Percentiles rank a stretch among this genome's conserved stretches.
phyloP scores from a whole-genome alignment of 2,329 filamentous ascomycete genomes.

The Fusarium sp. region DNA sequence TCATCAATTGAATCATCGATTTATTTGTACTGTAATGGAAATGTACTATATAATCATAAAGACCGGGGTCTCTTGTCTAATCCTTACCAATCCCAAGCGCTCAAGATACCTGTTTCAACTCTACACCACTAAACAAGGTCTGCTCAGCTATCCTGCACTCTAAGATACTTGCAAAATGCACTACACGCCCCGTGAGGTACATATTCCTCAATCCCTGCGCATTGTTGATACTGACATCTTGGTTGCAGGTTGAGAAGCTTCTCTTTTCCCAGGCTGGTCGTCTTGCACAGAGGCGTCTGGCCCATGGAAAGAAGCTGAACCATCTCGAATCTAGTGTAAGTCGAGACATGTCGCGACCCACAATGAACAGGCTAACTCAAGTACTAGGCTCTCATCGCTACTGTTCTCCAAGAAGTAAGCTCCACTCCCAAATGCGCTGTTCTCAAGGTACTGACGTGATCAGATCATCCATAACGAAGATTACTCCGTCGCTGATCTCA shows the following conservation, averaged over 20 bases:
- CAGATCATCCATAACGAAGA: background rate
- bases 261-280: background rate
- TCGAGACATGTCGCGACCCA: background rate
- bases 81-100: too few relatives aligned
- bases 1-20: background rate
- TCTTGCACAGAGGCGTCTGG: background rate
- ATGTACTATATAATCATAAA: accelerated
- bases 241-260: background rate
- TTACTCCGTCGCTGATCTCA: background rate
- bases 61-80: background rate
- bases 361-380: background rate
- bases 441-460: background rate
- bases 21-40: accelerated
- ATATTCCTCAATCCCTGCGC: background rate
- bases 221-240: background rate
- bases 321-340: background rate
- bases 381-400: background rate
- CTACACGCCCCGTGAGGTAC: background rate
- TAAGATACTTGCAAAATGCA: background rate
- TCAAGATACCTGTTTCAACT: background rate
- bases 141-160: too few relatives aligned
- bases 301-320: background rate
- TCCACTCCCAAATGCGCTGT: too few relatives aligned
- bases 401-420: background rate
- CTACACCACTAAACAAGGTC: background rate